A percentile compares a stretch with the other conserved stretches of the same genome.
Conservation (phyloP, 2,329 filamentous ascomycete species). For the Sporothrix schenckii region DNA sequence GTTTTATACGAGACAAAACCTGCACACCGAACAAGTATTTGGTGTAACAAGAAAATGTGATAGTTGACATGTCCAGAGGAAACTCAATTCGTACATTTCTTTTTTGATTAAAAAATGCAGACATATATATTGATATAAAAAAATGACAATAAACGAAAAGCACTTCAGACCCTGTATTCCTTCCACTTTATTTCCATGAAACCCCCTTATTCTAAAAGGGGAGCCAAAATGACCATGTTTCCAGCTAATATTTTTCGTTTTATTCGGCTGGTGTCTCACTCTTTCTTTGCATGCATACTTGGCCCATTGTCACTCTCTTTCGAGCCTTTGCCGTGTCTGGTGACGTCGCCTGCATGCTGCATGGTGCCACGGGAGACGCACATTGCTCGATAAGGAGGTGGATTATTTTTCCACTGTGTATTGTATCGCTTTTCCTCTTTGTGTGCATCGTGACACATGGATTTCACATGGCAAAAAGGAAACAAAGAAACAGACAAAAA, state of each 20-base stretch:
- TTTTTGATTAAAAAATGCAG: not conserved
- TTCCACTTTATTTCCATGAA: not conserved
- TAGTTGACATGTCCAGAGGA: not conserved
- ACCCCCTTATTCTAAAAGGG: not conserved
- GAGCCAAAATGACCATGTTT: not conserved
- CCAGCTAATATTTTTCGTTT: not conserved
- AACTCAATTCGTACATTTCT: not conserved
- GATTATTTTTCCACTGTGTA: not conserved
- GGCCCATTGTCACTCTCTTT: not conserved
- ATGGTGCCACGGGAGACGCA: conserved; percentile 13
- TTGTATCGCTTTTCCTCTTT: not conserved
- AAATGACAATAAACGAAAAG: not conserved
- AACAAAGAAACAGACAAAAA: not conserved
- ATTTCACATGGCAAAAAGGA: conserved; percentile 25
- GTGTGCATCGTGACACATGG: conserved; percentile 23
- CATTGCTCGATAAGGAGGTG: not conserved
- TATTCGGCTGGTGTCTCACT: not conserved
- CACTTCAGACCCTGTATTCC: not conserved
- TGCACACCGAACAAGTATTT: not conserved
- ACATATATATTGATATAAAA: not conserved
- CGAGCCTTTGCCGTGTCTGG: conserved; percentile 17
- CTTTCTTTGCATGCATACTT: not conserved
- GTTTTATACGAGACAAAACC: conserved; percentile 4
- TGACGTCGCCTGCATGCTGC: conserved; percentile 25
- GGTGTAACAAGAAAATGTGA: conserved; percentile 8